phyloP scores from a whole-genome alignment of 345 rosid genomes.

The Salix dunnii region DNA sequence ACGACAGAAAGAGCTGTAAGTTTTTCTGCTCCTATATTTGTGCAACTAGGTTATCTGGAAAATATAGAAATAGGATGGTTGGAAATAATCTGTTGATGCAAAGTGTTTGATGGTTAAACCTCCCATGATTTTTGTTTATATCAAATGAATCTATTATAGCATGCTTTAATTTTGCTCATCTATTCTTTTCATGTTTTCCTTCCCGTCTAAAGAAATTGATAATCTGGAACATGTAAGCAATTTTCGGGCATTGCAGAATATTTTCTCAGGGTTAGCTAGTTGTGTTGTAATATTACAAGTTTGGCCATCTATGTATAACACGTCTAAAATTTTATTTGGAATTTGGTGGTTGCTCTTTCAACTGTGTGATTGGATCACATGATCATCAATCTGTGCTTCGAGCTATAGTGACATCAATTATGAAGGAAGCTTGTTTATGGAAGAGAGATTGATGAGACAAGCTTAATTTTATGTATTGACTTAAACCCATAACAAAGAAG shows the following conservation, averaged over 20 bases:
- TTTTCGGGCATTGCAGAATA: not conserved
- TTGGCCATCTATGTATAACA: not conserved
- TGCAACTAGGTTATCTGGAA: not conserved
- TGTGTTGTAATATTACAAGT: not conserved
- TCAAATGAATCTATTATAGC: not conserved
- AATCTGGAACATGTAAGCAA: not conserved
- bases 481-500: not conserved
- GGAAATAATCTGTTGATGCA: conserved; percentile 7
- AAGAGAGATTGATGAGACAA: not conserved
- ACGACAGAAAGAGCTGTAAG: conserved; percentile 99
- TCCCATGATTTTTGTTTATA: not conserved
- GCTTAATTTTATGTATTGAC: not conserved
- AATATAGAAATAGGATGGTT: conserved; percentile 5
- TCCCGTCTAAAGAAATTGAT: not conserved
- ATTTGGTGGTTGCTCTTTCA: not conserved
- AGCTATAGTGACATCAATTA: not conserved
- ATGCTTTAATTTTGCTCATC: not conserved
- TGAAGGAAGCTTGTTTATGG: not conserved
- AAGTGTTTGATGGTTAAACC: conserved; percentile 6
- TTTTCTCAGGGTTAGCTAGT: not conserved
- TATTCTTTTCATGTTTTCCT: not conserved
- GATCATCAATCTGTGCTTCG: no score
- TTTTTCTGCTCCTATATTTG: conserved; percentile 19
- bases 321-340: not conserved
- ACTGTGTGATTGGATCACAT: not conserved